Conservation (phyloP, 176 grass and related monocot genomes). For the Puccinellia tenuiflora region DNA sequence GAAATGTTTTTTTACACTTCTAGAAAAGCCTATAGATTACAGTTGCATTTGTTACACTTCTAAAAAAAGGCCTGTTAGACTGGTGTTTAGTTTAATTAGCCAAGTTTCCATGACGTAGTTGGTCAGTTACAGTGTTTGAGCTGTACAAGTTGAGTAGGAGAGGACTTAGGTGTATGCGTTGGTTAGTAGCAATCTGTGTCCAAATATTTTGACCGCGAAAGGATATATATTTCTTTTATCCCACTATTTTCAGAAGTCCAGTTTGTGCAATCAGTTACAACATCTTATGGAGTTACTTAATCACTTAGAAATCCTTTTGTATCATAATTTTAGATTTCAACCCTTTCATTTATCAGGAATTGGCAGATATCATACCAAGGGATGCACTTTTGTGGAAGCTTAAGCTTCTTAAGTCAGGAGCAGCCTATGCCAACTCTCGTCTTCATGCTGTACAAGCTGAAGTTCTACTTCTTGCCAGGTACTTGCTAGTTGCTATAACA, state of each 20-base stretch:
- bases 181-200: not conserved
- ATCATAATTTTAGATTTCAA: slow-evolving; percentile 12
- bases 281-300: not conserved
- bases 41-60: not conserved
- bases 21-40: not conserved
- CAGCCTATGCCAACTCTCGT: slow-evolving; percentile 81
- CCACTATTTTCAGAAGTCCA: not conserved
- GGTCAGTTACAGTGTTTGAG: not conserved
- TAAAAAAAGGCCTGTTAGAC: not conserved
- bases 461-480: slow-evolving; percentile 95
- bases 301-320: not conserved
- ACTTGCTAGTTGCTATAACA: slow-evolving; percentile 22
- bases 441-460: slow-evolving; percentile 79
- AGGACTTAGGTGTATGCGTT: not conserved
- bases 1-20: not conserved
- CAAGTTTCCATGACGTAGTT: not conserved
- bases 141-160: not conserved
- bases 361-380: slow-evolving; percentile 86
- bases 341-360: slow-evolving; percentile 38
- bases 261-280: not conserved
- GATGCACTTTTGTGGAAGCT: slow-evolving; percentile 93
- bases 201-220: not conserved
- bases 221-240: not conserved
- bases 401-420: slow-evolving; percentile 79
- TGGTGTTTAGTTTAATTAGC: not conserved